Conservation (phyloP, 1,139 yeast species). For the Geotrichum fermentans region DNA sequence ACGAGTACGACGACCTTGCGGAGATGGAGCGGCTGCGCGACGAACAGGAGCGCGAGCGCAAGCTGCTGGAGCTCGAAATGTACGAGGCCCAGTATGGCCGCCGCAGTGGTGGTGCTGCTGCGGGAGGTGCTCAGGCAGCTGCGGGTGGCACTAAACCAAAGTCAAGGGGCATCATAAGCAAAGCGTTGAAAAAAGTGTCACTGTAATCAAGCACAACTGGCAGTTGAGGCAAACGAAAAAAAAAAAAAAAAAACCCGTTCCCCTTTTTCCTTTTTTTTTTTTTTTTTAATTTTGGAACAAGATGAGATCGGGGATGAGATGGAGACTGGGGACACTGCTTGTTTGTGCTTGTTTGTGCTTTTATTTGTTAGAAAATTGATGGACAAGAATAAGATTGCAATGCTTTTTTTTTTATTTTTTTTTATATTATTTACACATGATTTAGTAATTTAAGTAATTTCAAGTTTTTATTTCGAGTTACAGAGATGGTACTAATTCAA, state of each 20-base stretch:
- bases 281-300: not conserved
- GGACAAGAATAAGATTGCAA: too few species aligned
- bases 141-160: not conserved
- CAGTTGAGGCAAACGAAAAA: not conserved
- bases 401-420: too few species aligned
- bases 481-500: too few species aligned
- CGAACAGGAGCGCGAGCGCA: not conserved
- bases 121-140: not conserved
- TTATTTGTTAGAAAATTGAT: not conserved
- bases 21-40: not conserved
- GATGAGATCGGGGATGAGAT: too few species aligned
- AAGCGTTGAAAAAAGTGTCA: constrained; percentile 7
- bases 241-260: not conserved
- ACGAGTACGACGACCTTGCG: not conserved
- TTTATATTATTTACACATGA: not conserved
- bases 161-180: constrained; percentile 2
- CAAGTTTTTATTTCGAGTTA: not conserved
- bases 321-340: not conserved
- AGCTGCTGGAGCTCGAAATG: not conserved
- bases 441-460: too few species aligned
- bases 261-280: not conserved
- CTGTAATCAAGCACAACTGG: not conserved
- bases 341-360: not conserved
- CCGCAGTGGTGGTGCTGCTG: not conserved
- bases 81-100: not conserved